A percentile compares a stretch with the other conserved stretches of the same genome.
phyloP scores from a whole-genome alignment of 2,329 filamentous ascomycete species.

The Blumeria hordei region DNA sequence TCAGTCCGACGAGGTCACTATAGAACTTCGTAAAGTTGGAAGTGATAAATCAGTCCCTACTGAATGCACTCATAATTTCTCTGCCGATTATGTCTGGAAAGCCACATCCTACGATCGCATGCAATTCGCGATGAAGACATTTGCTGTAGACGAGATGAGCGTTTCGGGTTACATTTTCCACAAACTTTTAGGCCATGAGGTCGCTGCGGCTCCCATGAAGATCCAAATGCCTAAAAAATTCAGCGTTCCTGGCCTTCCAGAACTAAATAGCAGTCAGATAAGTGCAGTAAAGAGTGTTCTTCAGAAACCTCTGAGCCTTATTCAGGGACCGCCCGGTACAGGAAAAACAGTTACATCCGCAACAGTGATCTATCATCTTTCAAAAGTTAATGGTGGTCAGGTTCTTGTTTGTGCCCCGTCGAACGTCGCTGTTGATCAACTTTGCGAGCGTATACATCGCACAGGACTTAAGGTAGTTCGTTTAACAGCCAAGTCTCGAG shows the following conservation, averaged over 20 bases:
- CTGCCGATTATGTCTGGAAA: constrained; percentile 98
- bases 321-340: constrained; percentile 89
- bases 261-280: constrained; percentile 87
- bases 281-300: constrained; percentile 89
- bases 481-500: constrained; percentile 92
- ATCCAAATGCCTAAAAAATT: constrained; percentile 91
- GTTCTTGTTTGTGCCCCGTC: constrained; percentile 93
- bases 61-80: constrained; percentile 93
- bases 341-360: constrained; percentile 97
- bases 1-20: constrained; percentile 88
- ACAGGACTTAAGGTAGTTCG: constrained; percentile 93
- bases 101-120: constrained; percentile 97
- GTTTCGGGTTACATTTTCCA: constrained; percentile 98
- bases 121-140: constrained; percentile 98
- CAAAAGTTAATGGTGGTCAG: constrained; percentile 83
- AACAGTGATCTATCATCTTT: constrained; percentile 93
- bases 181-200: constrained; percentile 82
- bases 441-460: constrained; percentile 86
- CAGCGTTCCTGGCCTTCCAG: constrained; percentile 77
- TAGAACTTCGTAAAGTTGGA: constrained; percentile 80
- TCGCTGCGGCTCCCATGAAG: constrained; percentile 86
- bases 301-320: constrained; percentile 79
- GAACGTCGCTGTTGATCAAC: constrained; percentile 93
- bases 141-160: constrained; percentile 92
- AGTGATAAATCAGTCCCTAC: constrained; percentile 93